Evolutionary conservation across 768 basidiomycete species (phyloP).

Genomic region (Leccinum pellstonianum): DNA sequence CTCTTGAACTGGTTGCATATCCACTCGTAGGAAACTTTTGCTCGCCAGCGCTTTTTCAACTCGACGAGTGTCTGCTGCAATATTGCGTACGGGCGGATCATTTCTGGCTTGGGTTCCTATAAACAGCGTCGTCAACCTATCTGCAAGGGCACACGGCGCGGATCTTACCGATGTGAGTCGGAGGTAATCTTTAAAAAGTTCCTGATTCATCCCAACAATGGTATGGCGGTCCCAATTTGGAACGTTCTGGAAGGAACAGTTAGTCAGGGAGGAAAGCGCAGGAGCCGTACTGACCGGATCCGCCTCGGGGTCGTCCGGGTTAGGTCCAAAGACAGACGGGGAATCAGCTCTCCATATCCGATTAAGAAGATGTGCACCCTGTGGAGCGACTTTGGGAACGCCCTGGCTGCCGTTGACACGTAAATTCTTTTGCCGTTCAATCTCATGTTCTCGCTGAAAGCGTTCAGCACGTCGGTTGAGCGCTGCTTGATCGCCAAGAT

Average conservation of each 20-base stretch:
- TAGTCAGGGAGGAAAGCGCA: slow-evolving; percentile 1
- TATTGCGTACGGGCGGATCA: slow-evolving; percentile 85
- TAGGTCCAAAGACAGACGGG: slow-evolving; percentile 46
- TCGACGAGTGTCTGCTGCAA: slow-evolving; percentile 83
- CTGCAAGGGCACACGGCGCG: neutral
- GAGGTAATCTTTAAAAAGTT: slow-evolving; percentile 94
- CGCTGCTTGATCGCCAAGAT: slow-evolving; percentile 65
- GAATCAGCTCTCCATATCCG: slow-evolving; percentile 43
- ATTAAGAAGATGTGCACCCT: slow-evolving; percentile 55
- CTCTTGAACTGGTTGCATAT: slow-evolving; percentile 99
- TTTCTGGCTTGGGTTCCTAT: slow-evolving; percentile 94
- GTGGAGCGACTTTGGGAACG: slow-evolving; percentile 45
- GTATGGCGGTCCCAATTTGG: slow-evolving; percentile 96
- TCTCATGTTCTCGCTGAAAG: slow-evolving; percentile 87
- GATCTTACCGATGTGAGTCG: slow-evolving; percentile 79
- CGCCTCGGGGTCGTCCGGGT: slow-evolving; percentile 67
- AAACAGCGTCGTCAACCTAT: slow-evolving; percentile 6
- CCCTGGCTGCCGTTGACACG: slow-evolving; percentile 32
- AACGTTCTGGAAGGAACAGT: slow-evolving; percentile 66
- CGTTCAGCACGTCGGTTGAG: slow-evolving; percentile 79
- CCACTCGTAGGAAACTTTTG: slow-evolving; percentile 76
- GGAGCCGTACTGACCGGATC: slow-evolving; percentile 54
- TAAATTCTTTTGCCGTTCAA: slow-evolving; percentile 66
- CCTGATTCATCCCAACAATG: slow-evolving; percentile 87
- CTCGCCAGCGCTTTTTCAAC: slow-evolving; percentile 85